Conservation (phyloP, 2,329 filamentous ascomycete species). For the Tolypocladium ovalisporum region DNA sequence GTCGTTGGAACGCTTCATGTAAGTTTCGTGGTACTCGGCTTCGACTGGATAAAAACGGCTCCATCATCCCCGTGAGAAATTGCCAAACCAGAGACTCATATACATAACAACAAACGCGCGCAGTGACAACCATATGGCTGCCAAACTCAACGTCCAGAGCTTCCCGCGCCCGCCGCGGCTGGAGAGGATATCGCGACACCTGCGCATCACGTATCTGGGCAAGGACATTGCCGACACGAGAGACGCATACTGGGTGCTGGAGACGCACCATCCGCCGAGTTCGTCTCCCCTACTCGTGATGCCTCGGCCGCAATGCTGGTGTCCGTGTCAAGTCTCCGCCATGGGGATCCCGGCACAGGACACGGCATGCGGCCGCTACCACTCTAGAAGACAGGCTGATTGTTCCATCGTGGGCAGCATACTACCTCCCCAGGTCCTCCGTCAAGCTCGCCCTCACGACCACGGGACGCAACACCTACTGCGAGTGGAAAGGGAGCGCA, state of each 20-base stretch:
- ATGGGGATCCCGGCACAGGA: no score
- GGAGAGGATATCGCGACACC: slow-evolving; percentile 40
- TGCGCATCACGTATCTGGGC: slow-evolving; percentile 45
- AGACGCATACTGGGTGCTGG: slow-evolving; percentile 49
- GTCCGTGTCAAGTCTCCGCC: neutral
- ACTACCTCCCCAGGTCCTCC: slow-evolving; percentile 45
- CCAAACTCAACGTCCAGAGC: slow-evolving; percentile 41
- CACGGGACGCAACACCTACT: slow-evolving; percentile 35
- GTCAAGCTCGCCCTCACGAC: slow-evolving; percentile 34
- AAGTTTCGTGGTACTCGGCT: neutral
- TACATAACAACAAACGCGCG: neutral
- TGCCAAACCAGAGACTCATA: no score
- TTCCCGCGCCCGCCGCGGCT: slow-evolving; percentile 49
- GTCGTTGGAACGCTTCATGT: neutral
- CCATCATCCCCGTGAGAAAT: neutral
- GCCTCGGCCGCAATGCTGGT: neutral
- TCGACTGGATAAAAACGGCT: neutral
- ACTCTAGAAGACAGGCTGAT: neutral
- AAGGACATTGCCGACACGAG: slow-evolving; percentile 46
- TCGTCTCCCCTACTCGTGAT: slow-evolving; percentile 8
- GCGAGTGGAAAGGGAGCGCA: slow-evolving; percentile 51
- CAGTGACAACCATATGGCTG: slow-evolving; percentile 7
- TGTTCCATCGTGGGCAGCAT: slow-evolving; percentile 27
- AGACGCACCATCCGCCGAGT: slow-evolving; percentile 53
- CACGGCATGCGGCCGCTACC: no score